Percentiles rank a stretch among this genome's conserved stretches.
Evolutionary conservation across 495 filamentous ascomycete species (phyloP).

Genomic region (Halenospora varia): DNA sequence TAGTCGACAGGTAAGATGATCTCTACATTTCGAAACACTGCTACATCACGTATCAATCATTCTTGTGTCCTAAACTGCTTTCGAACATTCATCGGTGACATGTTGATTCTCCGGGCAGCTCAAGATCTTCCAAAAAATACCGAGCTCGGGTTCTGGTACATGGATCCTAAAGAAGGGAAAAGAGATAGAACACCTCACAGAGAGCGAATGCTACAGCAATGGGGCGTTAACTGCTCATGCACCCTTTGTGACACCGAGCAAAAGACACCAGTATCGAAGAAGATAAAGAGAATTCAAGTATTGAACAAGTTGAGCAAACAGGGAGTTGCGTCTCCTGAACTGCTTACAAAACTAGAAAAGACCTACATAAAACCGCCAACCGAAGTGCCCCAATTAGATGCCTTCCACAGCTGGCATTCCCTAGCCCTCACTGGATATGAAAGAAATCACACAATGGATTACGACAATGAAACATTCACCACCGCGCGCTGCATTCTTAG

Average conservation of each 20-base stretch:
- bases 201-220: conserved; percentile 3
- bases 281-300: neutral
- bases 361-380: neutral
- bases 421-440: neutral
- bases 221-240: conserved; percentile 40
- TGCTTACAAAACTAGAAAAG: neutral
- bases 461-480: neutral
- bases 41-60: conserved; percentile 55
- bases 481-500: neutral
- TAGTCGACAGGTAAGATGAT: conserved; percentile 28
- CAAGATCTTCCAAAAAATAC: conserved; percentile 40
- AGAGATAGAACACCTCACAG: conserved; percentile 26
- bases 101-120: conserved; percentile 51
- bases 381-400: neutral
- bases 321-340: neutral
- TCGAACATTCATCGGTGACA: conserved; percentile 55
- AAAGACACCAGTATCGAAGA: neutral
- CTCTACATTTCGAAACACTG: conserved; percentile 40
- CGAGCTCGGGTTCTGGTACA: conserved; percentile 38
- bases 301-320: neutral
- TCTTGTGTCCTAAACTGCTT: conserved; percentile 42
- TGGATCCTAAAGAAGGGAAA: conserved; percentile 26
- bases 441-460: neutral
- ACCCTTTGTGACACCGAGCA: neutral
- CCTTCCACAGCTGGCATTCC: neutral